phyloP scores from a whole-genome alignment of 345 rosid species.

The Euphorbia tirucalli region DNA sequence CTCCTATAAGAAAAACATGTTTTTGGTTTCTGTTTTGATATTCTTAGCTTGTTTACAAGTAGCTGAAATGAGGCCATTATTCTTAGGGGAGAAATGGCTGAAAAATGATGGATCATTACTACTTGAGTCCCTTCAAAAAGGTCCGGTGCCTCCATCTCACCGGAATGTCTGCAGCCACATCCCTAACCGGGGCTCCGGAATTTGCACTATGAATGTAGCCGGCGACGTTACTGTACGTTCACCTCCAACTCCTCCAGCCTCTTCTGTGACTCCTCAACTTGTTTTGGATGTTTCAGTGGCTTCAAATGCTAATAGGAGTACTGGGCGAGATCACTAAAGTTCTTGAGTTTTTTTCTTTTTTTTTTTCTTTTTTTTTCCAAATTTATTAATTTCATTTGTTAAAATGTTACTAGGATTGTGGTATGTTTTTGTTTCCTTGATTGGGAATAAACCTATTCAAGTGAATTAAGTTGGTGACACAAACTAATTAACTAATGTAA shows the following conservation, averaged over 20 bases:
- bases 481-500: too few relatives aligned
- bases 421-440: neutral
- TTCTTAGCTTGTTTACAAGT: constrained; percentile 10
- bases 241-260: too few relatives aligned
- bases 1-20: neutral
- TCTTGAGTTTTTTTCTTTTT: constrained; percentile 12
- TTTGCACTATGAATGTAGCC: constrained; percentile 14
- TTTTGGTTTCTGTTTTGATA: neutral
- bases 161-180: constrained; percentile 10
- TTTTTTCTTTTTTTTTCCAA: neutral
- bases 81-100: neutral
- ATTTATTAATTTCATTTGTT: neutral
- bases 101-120: neutral
- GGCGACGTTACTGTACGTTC: neutral
- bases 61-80: constrained; percentile 21
- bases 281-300: constrained; percentile 9
- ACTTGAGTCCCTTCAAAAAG: neutral
- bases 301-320: constrained; percentile 10
- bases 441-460: neutral
- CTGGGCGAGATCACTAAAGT: constrained; percentile 11
- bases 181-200: neutral
- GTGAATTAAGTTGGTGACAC: neutral
- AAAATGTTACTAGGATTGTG: neutral
- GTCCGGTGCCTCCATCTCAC: neutral
- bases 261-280: neutral